phyloP scores from a whole-genome alignment of 495 filamentous ascomycete genomes.

The Daldinia grandis region DNA sequence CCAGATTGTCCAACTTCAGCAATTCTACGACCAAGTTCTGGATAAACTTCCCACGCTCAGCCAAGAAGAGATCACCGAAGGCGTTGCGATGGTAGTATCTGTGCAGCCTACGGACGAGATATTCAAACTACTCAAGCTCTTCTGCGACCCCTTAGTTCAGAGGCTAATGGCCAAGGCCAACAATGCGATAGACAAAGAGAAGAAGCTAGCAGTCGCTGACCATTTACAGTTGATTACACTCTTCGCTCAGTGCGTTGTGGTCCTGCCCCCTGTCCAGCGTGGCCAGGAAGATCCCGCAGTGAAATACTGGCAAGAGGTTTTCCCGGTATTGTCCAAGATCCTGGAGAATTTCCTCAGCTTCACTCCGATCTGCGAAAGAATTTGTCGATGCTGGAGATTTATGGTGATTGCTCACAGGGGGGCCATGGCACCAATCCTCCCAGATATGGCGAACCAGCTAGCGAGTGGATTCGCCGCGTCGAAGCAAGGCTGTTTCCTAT shows the following conservation, averaged over 20 bases:
- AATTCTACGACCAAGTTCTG: constrained; percentile 88
- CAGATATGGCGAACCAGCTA: constrained; percentile 84
- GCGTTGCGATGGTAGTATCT: constrained; percentile 88
- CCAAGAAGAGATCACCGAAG: constrained; percentile 95
- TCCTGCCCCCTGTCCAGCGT: constrained; percentile 75
- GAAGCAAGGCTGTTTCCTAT: constrained; percentile 94
- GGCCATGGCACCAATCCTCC: constrained; percentile 84
- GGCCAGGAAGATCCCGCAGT: constrained; percentile 86
- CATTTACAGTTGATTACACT: constrained; percentile 90
- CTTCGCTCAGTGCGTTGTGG: constrained; percentile 78
- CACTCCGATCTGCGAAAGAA: constrained; percentile 86
- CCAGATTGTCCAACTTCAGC: constrained; percentile 83
- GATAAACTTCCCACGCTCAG: constrained; percentile 83
- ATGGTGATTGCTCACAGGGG: constrained; percentile 96
- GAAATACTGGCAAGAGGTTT: constrained; percentile 93
- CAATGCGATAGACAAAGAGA: constrained; percentile 78
- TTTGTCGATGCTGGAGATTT: constrained; percentile 93
- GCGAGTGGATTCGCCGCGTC: constrained; percentile 83
- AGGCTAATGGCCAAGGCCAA: constrained; percentile 88
- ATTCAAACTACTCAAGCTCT: constrained; percentile 85
- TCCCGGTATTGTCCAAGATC: constrained; percentile 84
- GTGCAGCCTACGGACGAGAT: constrained; percentile 82
- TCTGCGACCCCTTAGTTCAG: constrained; percentile 90
- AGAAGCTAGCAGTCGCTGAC: constrained; percentile 86
- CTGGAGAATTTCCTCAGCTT: constrained; percentile 84